Evolutionary conservation across 1,284 basidiomycete genomes (phyloP).

Genomic region (Cryptococcus sp.): DNA sequence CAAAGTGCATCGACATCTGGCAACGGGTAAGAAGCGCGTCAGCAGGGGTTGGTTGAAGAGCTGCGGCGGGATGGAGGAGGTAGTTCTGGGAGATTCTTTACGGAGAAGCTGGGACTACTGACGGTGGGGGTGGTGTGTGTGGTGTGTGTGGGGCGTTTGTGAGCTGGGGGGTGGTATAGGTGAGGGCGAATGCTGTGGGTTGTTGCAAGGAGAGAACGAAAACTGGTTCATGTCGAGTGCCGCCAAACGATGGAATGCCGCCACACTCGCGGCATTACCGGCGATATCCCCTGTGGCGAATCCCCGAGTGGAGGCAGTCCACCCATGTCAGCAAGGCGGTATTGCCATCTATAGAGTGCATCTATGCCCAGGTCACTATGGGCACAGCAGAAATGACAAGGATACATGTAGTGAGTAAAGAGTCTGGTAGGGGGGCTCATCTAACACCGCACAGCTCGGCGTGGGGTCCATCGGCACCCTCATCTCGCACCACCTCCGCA

Average conservation of each 20-base stretch:
- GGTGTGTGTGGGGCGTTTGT: background rate
- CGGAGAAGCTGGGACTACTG: background rate
- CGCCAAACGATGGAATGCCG: no score
- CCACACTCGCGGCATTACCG: background rate
- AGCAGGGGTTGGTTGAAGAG: background rate
- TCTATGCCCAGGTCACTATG: background rate
- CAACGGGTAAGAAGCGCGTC: background rate
- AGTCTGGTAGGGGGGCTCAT: background rate
- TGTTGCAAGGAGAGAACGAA: background rate
- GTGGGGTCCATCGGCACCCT: conserved; percentile 77
- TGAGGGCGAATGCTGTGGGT: background rate
- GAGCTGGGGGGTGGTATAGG: background rate
- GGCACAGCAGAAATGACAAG: conserved; percentile 1
- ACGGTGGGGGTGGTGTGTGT: background rate
- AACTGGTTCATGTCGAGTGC: background rate
- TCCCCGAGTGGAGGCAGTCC: conserved; percentile 9
- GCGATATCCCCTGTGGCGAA: background rate
- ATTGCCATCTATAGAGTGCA: no score
- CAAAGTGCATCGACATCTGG: conserved; percentile 50
- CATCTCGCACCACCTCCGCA: conserved; percentile 71
- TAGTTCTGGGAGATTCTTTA: no score
- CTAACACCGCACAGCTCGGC: conserved; percentile 54
- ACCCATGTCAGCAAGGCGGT: background rate
- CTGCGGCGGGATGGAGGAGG: background rate
- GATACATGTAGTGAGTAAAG: conserved; percentile 8